A percentile compares a stretch with the other conserved stretches of the same genome.
Conservation (phyloP, 106 monocot species). For the Chionographis japonica region DNA sequence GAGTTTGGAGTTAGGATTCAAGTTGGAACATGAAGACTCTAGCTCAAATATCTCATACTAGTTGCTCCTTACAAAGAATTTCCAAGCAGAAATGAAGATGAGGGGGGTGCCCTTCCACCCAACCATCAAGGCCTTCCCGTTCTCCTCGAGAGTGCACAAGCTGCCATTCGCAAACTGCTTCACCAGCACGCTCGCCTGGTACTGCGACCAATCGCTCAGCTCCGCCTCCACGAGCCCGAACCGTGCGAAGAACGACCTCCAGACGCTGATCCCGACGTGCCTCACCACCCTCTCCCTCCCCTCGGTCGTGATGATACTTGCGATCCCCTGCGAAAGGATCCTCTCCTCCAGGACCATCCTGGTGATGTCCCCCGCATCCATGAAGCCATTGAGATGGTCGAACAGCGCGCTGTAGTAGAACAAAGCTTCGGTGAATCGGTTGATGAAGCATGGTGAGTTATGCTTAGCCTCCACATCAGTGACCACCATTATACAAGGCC, state of each 20-base stretch:
- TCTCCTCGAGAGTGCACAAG: not conserved
- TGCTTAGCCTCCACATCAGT: not conserved
- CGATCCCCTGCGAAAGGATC: not conserved
- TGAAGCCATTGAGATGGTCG: not conserved
- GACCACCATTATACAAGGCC: not conserved
- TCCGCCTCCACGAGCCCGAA: not conserved
- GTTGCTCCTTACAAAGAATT: not conserved
- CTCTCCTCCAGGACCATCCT: not conserved
- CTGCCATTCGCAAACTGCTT: not conserved
- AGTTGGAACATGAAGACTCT: too few species aligned
- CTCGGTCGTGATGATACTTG: not conserved
- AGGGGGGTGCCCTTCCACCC: conserved; percentile 7
- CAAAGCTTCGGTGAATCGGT: conserved; percentile 1
- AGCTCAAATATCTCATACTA: too few species aligned
- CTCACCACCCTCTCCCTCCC: not conserved
- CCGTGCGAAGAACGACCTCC: not conserved
- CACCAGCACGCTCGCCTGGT: not conserved
- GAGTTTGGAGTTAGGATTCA: too few species aligned
- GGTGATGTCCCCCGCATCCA: not conserved
- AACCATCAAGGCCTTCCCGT: conserved; percentile 1
- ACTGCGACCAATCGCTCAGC: not conserved
- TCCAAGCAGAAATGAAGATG: conserved; percentile 7
- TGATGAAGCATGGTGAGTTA: conserved; percentile 2
- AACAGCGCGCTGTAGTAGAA: conserved; percentile 3
- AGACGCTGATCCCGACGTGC: not conserved